A percentile compares a stretch with the other conserved stretches of the same genome.
These are phyloP conservation scores for Asterochloris sp. DNA, from an alignment of 139 green algal genomes.

Conservation along the genomic window DNA sequence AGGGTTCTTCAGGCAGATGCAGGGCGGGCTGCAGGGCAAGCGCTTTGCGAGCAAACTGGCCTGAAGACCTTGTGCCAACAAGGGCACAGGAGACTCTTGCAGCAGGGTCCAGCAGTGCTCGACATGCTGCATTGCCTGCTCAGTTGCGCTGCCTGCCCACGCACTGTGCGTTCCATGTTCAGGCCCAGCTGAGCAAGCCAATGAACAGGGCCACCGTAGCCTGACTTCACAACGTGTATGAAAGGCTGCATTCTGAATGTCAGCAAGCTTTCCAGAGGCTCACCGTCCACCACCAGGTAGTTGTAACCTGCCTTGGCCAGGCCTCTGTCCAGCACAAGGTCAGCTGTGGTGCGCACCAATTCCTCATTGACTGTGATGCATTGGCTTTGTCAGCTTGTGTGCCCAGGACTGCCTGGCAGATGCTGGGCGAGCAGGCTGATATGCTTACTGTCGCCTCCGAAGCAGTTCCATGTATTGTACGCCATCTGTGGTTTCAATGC, in stretches of 20 bases:
- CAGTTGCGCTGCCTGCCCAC: not conserved
- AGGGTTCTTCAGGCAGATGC: too few relatives aligned
- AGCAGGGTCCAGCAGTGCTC: too few relatives aligned
- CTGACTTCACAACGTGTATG: not conserved
- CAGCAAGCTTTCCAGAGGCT: not conserved
- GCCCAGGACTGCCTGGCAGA: too few relatives aligned
- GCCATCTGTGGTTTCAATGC: slow-evolving; percentile 34
- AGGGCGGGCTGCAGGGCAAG: too few relatives aligned
- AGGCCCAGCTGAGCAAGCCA: not conserved
- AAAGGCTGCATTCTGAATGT: not conserved
- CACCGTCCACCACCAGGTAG: slow-evolving; percentile 37
- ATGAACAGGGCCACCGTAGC: not conserved
- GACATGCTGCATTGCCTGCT: too few relatives aligned
- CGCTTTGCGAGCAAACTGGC: too few relatives aligned
- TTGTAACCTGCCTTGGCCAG: slow-evolving; percentile 34
- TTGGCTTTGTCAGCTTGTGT: not conserved
- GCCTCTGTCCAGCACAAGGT: slow-evolving; percentile 32
- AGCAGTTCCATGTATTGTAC: slow-evolving; percentile 48
- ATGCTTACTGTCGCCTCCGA: slow-evolving; percentile 28
- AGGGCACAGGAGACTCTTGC: too few relatives aligned
- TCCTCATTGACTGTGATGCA: slow-evolving; percentile 36
- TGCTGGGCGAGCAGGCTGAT: not conserved
- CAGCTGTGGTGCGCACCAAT: slow-evolving; percentile 27
- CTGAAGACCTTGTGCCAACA: too few relatives aligned
- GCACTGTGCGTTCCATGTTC: not conserved